Evolutionary conservation across 345 rosid species (phyloP).

Genomic region (Melaleuca quinquenervia): DNA sequence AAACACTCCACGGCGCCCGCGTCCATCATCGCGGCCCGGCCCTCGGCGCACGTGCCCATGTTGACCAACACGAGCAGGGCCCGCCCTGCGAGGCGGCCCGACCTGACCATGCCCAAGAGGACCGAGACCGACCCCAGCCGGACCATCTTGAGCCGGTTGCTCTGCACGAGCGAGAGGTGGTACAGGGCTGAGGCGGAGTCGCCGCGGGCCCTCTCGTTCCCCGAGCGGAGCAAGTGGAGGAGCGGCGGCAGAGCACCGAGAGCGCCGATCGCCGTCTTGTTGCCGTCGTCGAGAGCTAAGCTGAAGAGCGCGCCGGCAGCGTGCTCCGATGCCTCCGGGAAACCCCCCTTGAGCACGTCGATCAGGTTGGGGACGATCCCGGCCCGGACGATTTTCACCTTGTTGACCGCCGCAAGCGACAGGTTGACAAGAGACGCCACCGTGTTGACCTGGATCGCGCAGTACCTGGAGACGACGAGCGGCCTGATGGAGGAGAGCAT

Average conservation of each 20-base stretch:
- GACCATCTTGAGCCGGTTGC: constrained; percentile 53
- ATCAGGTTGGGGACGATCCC: constrained; percentile 67
- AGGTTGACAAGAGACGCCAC: constrained; percentile 73
- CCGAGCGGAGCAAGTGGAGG: constrained; percentile 43
- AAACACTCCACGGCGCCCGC: constrained; percentile 72
- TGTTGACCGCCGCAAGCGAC: constrained; percentile 57
- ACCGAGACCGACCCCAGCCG: constrained; percentile 51
- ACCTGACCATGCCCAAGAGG: constrained; percentile 42
- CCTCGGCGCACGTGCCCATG: constrained; percentile 40
- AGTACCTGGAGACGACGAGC: constrained; percentile 46
- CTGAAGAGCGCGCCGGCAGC: constrained; percentile 75
- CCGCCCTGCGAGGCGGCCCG: constrained; percentile 40
- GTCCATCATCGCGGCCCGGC: constrained; percentile 58
- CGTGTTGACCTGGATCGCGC: constrained; percentile 50
- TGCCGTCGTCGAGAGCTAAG: constrained; percentile 63
- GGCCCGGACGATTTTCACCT: constrained; percentile 72
- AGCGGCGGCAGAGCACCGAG: constrained; percentile 79
- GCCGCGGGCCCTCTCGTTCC: constrained; percentile 46
- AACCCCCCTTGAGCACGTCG: constrained; percentile 62
- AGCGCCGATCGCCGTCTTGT: constrained; percentile 80
- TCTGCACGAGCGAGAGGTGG: constrained; percentile 62
- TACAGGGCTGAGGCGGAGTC: constrained; percentile 85
- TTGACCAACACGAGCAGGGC: constrained; percentile 45
- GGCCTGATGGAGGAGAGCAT: constrained; percentile 39
- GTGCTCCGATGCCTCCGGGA: constrained; percentile 67